Evolutionary conservation across 2,329 filamentous ascomycete species (phyloP), one percentile per base, ranked within the genome.

Genomic region (Fusarium beomiforme): DNA sequence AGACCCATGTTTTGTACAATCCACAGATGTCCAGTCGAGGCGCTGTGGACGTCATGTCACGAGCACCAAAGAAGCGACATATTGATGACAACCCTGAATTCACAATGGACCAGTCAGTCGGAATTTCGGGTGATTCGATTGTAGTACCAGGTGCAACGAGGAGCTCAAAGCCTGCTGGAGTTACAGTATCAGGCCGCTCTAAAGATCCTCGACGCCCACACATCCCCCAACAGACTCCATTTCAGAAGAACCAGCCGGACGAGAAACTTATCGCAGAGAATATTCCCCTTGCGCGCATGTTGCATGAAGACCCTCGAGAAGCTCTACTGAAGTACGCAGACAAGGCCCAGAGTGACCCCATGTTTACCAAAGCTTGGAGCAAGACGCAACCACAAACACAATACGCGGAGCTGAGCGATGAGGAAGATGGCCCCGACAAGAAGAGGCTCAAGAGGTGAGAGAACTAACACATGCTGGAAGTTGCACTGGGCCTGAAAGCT

Each of bases 241-340:
- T 98, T 79, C 92, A 93, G 75, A 96, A 97, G 81, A 93, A 87
- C 66, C 93, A 96, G 76, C 95, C 95, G 0, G 95, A 98, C 79
- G 93, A 95, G 80, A 92, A 92, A 76, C 93, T 97, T 79, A 93
- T 99, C 67, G 91, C 91, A 75, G 90, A 95, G 78, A 93, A 93
- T 72, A 97, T 98, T 57, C 94, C 95, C 31, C 87, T 98, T 16
- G 95, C 94, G 69, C 91, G 90, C 69, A 97, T 99, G 93, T 87
- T 97, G 50, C 95, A 99, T 81, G 96, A 99, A 80, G 96, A 99
- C 83, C 96, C 96, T 1, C 87, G 96, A 70, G 96, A 97, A 81
- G 96, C 96, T 47, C 83, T 99, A 77, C 83, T 99, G 66, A 98
- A 97, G 83, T 99, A 98, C 85, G 95, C 94, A 39, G 93, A 97